Evolutionary conservation across 768 basidiomycete species (phyloP).

Genomic region (Tylopilus sp.): DNA sequence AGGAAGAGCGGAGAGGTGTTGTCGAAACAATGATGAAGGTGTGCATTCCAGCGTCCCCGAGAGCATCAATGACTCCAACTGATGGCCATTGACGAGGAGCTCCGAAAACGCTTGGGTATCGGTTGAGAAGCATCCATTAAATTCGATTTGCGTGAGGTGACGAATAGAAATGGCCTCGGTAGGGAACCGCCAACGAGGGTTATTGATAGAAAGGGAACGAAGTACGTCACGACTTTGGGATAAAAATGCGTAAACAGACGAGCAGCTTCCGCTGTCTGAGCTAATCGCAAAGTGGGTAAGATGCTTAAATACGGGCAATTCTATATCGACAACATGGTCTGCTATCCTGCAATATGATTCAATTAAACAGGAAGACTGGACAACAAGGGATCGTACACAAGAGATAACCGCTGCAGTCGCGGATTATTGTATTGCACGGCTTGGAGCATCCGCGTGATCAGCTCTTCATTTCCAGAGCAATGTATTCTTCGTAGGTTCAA

Average conservation of each 20-base stretch:
- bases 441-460: slow-evolving; percentile 49
- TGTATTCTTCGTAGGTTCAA: slow-evolving; percentile 57
- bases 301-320: slow-evolving; percentile 48
- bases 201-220: slow-evolving; percentile 53
- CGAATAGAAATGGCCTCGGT: slow-evolving; percentile 50
- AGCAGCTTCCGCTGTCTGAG: slow-evolving; percentile 40
- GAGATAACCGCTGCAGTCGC: slow-evolving; percentile 52
- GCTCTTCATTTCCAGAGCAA: slow-evolving; percentile 54
- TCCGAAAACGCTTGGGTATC: slow-evolving; percentile 53
- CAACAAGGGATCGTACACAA: slow-evolving; percentile 38
- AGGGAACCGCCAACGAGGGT: slow-evolving; percentile 57
- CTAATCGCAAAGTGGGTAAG: slow-evolving; percentile 58
- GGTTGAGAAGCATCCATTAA: slow-evolving; percentile 52
- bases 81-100: slow-evolving; percentile 57
- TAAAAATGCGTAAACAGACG: slow-evolving; percentile 45
- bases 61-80: slow-evolving; percentile 60
- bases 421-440: slow-evolving; percentile 51
- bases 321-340: slow-evolving; percentile 43
- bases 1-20: slow-evolving; percentile 43
- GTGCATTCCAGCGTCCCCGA: slow-evolving; percentile 52
- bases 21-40: slow-evolving; percentile 49
- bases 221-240: slow-evolving; percentile 50
- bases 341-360: slow-evolving; percentile 22
- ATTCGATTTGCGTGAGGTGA: slow-evolving; percentile 62
- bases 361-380: background rate